Evolutionary conservation across 495 filamentous ascomycete genomes (phyloP).

Genomic region (Thozetella sp.): DNA sequence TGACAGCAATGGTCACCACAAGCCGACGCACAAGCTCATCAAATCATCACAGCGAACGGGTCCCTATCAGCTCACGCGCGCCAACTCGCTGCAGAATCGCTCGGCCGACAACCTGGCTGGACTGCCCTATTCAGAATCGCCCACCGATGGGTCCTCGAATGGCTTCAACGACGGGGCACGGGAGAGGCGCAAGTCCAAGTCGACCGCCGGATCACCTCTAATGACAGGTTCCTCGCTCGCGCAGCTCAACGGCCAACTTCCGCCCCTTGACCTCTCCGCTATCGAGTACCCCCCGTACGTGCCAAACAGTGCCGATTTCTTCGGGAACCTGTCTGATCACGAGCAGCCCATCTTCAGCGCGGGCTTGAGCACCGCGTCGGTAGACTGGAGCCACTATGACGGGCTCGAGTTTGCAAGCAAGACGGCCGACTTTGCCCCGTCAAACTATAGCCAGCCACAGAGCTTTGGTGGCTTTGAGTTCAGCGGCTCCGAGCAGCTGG

Average conservation of each 20-base stretch:
- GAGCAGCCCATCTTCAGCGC: slow-evolving; percentile 70
- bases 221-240: slow-evolving; percentile 57
- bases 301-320: slow-evolving; percentile 50
- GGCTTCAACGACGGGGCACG: slow-evolving; percentile 30
- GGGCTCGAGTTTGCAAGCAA: slow-evolving; percentile 55
- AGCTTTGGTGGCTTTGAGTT: slow-evolving; percentile 72
- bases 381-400: slow-evolving; percentile 77
- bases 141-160: slow-evolving; percentile 10
- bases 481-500: slow-evolving; percentile 50
- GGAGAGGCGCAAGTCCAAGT: slow-evolving; percentile 59
- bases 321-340: slow-evolving; percentile 56
- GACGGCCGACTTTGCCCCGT: slow-evolving; percentile 56
- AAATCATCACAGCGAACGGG: slow-evolving; percentile 82
- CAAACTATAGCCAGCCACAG: slow-evolving; percentile 69
- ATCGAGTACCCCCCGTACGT: slow-evolving; percentile 58
- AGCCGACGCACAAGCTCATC: slow-evolving; percentile 87
- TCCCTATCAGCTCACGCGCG: slow-evolving; percentile 79
- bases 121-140: slow-evolving; percentile 35
- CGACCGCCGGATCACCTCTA: slow-evolving; percentile 72
- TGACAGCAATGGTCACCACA: slow-evolving; percentile 93
- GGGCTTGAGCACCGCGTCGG: slow-evolving; percentile 61
- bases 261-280: slow-evolving; percentile 63
- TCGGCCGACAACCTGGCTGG: slow-evolving; percentile 66
- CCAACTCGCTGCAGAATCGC: slow-evolving; percentile 71
- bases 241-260: slow-evolving; percentile 63